These are phyloP conservation scores for Limnomonas spitsbergensis DNA, from an alignment of 139 green algal species.

Conservation along the genomic window DNA sequence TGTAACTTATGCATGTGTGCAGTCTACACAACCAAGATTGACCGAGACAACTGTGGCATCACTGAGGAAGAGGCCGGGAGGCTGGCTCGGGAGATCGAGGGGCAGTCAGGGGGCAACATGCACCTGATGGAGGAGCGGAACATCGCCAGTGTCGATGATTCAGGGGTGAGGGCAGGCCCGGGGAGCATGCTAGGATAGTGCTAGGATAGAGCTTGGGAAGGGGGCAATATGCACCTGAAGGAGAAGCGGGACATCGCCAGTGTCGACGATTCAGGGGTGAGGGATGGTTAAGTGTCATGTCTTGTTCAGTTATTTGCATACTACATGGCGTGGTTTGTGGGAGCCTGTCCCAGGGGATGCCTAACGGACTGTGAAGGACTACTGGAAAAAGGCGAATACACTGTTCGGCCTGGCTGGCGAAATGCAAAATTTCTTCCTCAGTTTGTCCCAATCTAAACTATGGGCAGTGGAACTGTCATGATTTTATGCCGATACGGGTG, in stretches of 20 bases:
- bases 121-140: conserved; percentile 83
- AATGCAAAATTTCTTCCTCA: too few species aligned
- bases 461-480: too few species aligned
- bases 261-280: conserved; percentile 38
- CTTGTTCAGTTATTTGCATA: neutral
- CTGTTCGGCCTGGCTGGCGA: too few species aligned
- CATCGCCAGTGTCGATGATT: conserved; percentile 51
- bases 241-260: conserved; percentile 75
- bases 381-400: too few species aligned
- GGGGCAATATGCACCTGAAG: conserved; percentile 68
- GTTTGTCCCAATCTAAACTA: too few species aligned
- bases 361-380: too few species aligned
- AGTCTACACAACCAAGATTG: conserved; percentile 38
- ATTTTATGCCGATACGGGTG: too few species aligned
- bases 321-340: too few species aligned
- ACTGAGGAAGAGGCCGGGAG: conserved; percentile 66
- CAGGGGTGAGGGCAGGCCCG: neutral
- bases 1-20: neutral
- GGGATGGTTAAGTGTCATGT: neutral
- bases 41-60: conserved; percentile 58
- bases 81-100: conserved; percentile 81
- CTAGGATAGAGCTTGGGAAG: neutral
- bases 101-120: conserved; percentile 46
- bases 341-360: too few species aligned
- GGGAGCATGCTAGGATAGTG: neutral